Percentiles rank a stretch among this genome's conserved stretches.
Conservation (phyloP, 768 basidiomycete genomes). For the Boletus insuetus region DNA sequence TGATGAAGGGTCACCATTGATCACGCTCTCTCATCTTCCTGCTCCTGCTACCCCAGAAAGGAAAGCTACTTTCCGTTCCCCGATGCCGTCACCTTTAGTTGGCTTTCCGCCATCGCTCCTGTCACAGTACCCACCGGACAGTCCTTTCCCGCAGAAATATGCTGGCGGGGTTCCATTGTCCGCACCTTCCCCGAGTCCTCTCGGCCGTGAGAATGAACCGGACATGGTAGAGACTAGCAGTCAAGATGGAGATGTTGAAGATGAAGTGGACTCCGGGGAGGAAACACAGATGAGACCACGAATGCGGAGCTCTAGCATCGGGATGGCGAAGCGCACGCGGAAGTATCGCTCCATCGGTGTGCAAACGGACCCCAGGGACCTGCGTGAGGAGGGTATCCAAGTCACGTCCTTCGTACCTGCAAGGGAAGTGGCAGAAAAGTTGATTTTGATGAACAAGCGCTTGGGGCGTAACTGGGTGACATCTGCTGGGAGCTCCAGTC, state of each 20-base stretch:
- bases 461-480: constrained; percentile 20
- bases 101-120: constrained; percentile 58
- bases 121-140: constrained; percentile 86
- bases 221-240: constrained; percentile 64
- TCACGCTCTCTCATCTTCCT: constrained; percentile 31
- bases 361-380: constrained; percentile 62
- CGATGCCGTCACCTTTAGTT: constrained; percentile 33
- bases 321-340: constrained; percentile 19
- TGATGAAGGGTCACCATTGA: constrained; percentile 51
- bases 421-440: constrained; percentile 20
- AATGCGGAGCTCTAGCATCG: constrained; percentile 34
- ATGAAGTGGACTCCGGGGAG: constrained; percentile 61
- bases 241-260: constrained; percentile 80
- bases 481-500: constrained; percentile 4
- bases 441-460: constrained; percentile 20
- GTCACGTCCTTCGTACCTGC: constrained; percentile 33
- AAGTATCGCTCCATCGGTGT: constrained; percentile 66
- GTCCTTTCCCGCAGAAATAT: constrained; percentile 75
- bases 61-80: constrained; percentile 14
- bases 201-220: constrained; percentile 24
- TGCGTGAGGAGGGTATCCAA: constrained; percentile 58
- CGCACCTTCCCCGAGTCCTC: constrained; percentile 37
- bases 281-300: constrained; percentile 31
- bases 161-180: constrained; percentile 58
- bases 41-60: constrained; percentile 30